These are phyloP conservation scores for Chaetomium sp. DNA, from an alignment of 2,329 filamentous ascomycete genomes.

Conservation along the genomic window DNA sequence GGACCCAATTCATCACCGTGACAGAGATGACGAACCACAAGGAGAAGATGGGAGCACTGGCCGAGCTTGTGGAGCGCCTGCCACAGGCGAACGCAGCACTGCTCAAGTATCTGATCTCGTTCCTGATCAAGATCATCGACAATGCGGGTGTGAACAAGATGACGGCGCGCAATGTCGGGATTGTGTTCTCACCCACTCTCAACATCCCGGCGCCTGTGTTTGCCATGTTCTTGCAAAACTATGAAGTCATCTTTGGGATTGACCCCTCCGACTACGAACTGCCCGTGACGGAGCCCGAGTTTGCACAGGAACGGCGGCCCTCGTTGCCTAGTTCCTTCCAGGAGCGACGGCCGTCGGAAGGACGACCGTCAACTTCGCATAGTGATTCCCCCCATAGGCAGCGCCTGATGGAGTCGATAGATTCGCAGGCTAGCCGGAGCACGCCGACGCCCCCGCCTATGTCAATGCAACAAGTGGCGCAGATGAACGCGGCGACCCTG, in stretches of 20 bases:
- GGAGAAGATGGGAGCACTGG: constrained; percentile 72
- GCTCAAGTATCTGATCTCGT: constrained; percentile 76
- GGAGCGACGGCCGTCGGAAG: constrained; percentile 28
- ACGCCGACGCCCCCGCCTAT: constrained; percentile 46
- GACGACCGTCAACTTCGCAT: constrained; percentile 42
- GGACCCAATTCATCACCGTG: constrained; percentile 78
- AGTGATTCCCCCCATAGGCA: constrained; percentile 48
- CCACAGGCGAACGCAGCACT: constrained; percentile 76
- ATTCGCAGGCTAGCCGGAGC: constrained; percentile 30
- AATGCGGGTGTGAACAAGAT: constrained; percentile 92
- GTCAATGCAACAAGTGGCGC: constrained; percentile 27
- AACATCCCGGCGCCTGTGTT: constrained; percentile 96
- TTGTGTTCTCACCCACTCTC: constrained; percentile 94
- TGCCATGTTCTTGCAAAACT: constrained; percentile 88
- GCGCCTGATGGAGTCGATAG: constrained; percentile 38
- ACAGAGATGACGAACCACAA: constrained; percentile 69
- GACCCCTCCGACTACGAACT: constrained; percentile 59
- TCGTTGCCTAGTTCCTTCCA: constrained; percentile 22
- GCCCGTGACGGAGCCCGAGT: constrained; percentile 35
- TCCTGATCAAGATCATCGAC: constrained; percentile 87
- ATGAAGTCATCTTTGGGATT: constrained; percentile 74
- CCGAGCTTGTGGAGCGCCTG: constrained; percentile 70
- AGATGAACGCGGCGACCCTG: constrained; percentile 23
- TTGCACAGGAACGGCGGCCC: constrained; percentile 28
- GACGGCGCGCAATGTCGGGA: constrained; percentile 94